Evolutionary conservation across 257 asterid genomes (phyloP).

Genomic region (Ballota nigra): DNA sequence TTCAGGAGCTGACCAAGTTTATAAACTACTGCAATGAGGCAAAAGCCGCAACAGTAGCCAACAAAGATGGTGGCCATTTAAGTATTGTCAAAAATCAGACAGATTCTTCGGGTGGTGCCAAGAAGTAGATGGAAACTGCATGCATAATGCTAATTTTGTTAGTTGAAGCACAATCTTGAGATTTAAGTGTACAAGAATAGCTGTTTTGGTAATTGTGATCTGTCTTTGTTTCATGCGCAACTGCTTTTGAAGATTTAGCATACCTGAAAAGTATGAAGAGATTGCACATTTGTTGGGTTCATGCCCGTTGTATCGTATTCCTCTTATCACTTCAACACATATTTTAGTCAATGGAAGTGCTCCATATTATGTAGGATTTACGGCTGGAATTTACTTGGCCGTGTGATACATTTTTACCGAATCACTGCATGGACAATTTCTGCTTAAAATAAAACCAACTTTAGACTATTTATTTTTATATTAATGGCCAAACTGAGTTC

Average conservation of each 20-base stretch:
- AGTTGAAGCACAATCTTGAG: slow-evolving; percentile 19
- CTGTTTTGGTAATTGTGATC: background rate
- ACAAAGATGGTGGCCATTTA: slow-evolving; percentile 89
- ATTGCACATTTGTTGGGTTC: too few species aligned
- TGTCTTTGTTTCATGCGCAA: background rate
- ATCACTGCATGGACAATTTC: background rate
- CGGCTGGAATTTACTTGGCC: background rate
- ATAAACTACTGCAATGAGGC: slow-evolving; percentile 49
- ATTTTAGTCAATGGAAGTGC: background rate
- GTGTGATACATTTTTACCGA: background rate
- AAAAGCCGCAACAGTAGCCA: slow-evolving; percentile 77
- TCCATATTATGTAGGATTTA: background rate
- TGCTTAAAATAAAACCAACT: too few species aligned
- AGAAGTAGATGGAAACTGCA: slow-evolving; percentile 36
- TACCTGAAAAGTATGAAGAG: too few species aligned
- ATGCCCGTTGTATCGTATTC: background rate
- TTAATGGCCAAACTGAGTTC: too few species aligned
- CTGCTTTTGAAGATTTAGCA: too few species aligned
- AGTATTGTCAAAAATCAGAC: slow-evolving; percentile 52
- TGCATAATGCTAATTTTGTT: background rate
- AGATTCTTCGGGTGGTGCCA: slow-evolving; percentile 48
- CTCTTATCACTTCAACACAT: background rate
- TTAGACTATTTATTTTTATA: too few species aligned
- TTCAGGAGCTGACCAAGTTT: slow-evolving; percentile 52
- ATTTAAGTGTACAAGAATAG: slow-evolving; percentile 2